Percentiles rank a stretch among this genome's conserved stretches.
Conservation (phyloP, 768 basidiomycete genomes). For the Mycena galopus region DNA sequence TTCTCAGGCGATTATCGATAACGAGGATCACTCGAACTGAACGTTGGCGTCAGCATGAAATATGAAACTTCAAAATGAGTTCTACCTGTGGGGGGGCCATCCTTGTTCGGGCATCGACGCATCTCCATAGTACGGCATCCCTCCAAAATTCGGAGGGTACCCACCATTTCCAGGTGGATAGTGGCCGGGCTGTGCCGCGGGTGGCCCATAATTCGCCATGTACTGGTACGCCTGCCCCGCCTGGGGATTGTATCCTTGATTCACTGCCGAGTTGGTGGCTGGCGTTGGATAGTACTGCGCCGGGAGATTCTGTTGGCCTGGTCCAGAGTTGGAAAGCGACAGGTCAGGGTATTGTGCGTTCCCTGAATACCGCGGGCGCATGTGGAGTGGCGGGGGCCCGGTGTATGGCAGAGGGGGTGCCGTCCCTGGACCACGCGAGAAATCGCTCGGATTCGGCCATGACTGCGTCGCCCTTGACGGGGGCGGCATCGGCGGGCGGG, state of each 20-base stretch:
- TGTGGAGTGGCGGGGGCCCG: background rate
- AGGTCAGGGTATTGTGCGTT: background rate
- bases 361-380: slow-evolving; percentile 1
- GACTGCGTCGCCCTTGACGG: background rate
- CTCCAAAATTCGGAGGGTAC: background rate
- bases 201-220: background rate
- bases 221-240: background rate
- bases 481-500: background rate
- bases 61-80: background rate
- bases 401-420: slow-evolving; percentile 11
- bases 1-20: too few species aligned
- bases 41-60: too few species aligned
- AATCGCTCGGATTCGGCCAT: background rate
- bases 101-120: background rate
- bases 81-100: background rate
- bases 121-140: background rate
- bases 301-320: background rate
- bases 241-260: background rate
- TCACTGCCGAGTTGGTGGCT: background rate
- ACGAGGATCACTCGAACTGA: background rate
- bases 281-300: background rate
- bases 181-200: background rate
- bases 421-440: background rate
- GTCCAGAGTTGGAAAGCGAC: background rate
- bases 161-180: background rate